A percentile compares a stretch with the other conserved stretches of the same genome.
Evolutionary conservation across 805 yeast species (phyloP).

Genomic region (Candida andamanensis): DNA sequence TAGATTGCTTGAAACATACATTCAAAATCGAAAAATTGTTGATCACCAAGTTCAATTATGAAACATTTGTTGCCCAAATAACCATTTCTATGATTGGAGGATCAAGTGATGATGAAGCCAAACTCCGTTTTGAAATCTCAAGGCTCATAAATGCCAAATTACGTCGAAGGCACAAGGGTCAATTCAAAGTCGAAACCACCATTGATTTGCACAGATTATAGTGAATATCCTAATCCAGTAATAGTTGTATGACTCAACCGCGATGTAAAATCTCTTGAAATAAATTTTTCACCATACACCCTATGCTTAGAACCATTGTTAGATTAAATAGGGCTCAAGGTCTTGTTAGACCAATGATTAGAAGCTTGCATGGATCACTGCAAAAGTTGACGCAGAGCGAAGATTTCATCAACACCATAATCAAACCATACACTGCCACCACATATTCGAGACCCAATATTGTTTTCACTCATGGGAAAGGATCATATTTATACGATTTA

Average conservation of each 20-base stretch:
- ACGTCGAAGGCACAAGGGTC: constrained; percentile 16
- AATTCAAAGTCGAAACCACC: constrained; percentile 29
- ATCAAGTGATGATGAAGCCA: constrained; percentile 62
- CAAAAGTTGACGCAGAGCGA: too few species aligned
- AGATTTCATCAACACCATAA: constrained; percentile 40
- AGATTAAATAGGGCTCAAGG: too few species aligned
- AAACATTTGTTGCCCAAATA: constrained; percentile 52
- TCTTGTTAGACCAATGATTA: too few species aligned
- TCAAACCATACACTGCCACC: constrained; percentile 57
- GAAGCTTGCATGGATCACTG: too few species aligned
- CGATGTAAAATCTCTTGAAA: constrained; percentile 23
- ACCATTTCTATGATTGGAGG: constrained; percentile 61
- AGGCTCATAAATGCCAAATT: constrained; percentile 37
- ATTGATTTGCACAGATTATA: constrained; percentile 23
- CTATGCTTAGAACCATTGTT: constrained; percentile 1
- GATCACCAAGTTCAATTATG: constrained; percentile 59
- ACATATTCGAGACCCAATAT: constrained; percentile 77
- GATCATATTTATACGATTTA: constrained; percentile 75
- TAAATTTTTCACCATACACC: constrained; percentile 1
- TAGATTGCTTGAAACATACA: constrained; percentile 49
- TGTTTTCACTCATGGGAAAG: constrained; percentile 75
- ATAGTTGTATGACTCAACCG: constrained; percentile 25
- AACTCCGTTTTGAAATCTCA: constrained; percentile 45
- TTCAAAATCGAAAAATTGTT: constrained; percentile 47
- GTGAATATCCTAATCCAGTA: constrained; percentile 14